Percentiles rank a stretch among this genome's conserved stretches.
Evolutionary conservation across 176 grass and related monocot species (phyloP).

Genomic region (Bromus sterilis): DNA sequence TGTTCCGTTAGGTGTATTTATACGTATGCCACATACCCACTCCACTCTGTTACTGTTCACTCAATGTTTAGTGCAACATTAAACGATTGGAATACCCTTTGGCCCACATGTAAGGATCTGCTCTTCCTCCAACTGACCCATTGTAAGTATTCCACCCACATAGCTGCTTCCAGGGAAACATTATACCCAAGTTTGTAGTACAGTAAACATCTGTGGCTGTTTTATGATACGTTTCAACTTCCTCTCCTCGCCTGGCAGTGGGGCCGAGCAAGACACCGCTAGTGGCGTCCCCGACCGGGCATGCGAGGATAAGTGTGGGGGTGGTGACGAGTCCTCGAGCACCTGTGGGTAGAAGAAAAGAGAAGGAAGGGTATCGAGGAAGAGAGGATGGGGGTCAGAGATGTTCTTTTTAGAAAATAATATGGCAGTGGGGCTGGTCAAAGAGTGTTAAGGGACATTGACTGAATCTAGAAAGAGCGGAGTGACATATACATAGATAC

Average conservation of each 20-base stretch:
- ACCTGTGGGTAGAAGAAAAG: no score
- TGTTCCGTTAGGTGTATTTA: neutral
- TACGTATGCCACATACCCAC: neutral
- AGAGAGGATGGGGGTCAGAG: neutral
- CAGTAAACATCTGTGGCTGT: neutral
- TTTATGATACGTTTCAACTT: neutral
- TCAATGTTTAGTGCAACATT: neutral
- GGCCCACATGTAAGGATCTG: neutral
- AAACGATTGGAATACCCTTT: neutral
- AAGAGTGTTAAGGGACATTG: neutral
- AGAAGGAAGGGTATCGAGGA: no score
- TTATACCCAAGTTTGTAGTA: neutral
- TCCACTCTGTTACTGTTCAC: neutral
- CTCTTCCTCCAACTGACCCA: neutral
- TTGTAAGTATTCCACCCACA: neutral
- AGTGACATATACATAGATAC: neutral
- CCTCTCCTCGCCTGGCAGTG: neutral
- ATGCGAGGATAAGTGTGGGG: neutral
- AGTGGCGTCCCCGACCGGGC: neutral
- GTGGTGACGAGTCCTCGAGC: no score
- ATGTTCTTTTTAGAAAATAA: no score
- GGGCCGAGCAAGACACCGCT: neutral
- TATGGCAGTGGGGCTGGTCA: neutral
- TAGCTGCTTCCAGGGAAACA: neutral
- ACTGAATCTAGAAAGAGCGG: neutral